Evolutionary conservation across 2,329 filamentous ascomycete genomes (phyloP).

Genomic region (Emericellopsis atlantica): DNA sequence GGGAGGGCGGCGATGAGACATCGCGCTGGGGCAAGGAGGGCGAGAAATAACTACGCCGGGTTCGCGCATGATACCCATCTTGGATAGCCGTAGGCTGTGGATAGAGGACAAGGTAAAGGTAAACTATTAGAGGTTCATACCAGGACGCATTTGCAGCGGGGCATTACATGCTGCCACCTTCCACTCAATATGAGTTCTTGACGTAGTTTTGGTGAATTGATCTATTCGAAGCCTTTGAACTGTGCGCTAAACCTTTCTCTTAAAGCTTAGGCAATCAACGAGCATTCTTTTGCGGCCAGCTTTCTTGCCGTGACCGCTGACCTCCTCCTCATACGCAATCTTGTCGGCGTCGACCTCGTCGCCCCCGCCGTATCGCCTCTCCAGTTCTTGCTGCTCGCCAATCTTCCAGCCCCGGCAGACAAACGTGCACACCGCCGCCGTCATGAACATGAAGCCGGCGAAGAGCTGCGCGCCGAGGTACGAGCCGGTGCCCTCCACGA

Average conservation of each 20-base stretch:
- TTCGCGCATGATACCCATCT: no score
- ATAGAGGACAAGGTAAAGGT: no score
- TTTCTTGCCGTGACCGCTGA: slow-evolving; percentile 8
- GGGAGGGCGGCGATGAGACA: slow-evolving; percentile 75
- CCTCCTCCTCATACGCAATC: slow-evolving; percentile 14
- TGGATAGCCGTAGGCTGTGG: no score
- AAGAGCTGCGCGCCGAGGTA: slow-evolving; percentile 49
- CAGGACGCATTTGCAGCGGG: no score
- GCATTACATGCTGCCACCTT: no score
- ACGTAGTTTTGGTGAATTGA: no score
- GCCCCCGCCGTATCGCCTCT: slow-evolving; percentile 5
- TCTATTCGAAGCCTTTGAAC: no score
- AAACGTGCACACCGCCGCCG: slow-evolving; percentile 36
- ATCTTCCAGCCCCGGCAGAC: slow-evolving; percentile 50
- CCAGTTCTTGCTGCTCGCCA: background rate
- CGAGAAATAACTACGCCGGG: background rate
- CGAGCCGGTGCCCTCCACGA: slow-evolving; percentile 18
- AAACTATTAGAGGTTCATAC: no score
- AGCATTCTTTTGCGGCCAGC: slow-evolving; percentile 17
- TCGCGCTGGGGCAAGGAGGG: slow-evolving; percentile 59
- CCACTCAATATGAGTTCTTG: no score
- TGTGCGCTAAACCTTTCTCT: background rate
- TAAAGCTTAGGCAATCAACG: slow-evolving; percentile 15
- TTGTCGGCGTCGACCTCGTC: slow-evolving; percentile 16
- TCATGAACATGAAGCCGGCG: slow-evolving; percentile 49